Evolutionary conservation across 441 rosid genomes (phyloP), one percentile per base, ranked within the genome.

Genomic region (Rhodomyrtus psidioides): DNA sequence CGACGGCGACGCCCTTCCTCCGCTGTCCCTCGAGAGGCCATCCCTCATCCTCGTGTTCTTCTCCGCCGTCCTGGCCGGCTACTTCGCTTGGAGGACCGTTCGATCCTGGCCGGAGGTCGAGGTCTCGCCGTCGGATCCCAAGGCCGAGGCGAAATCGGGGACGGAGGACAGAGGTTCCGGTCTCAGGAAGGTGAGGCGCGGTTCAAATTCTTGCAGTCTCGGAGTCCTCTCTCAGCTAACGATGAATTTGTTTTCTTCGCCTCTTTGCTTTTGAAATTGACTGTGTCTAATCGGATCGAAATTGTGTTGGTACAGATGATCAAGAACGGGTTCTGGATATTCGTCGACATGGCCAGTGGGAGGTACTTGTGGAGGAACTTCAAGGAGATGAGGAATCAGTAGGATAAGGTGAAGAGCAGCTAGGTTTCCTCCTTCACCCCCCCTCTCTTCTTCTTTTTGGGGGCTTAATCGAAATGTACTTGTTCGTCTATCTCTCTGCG

Each of bases 261-360:
- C 10, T 51, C 76, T 82, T 19, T 9, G 4, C 53, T 79, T 4
- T 53, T 65, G 58, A 24, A 12, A 54, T 46, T 12, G 6, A 81
- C 56, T 8, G 84, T 14, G 42, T 42, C 26, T 53, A 23, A 53
- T 42, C 84, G 56, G 44, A 82, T 82, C n/a, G 59, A 54, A 28
- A 57, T 57, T 85, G 5, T 83, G 57, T 49, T 42, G 65, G 90
- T 88, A 62, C 95, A 97, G 99, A 89, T 84, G 90, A 88, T 92
- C 85, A 94, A 92, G 89, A 92, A 93, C 87, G 99, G 96, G 82
- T 96, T 96, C 92, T 97, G 98, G 99, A 93, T 91, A 85, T 95
- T 95, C 60, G 97, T 95, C n/a, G 98, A 97, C 90, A 96, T 97
- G 97, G 98, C 99, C 10, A 96, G 96, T 65, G 99, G 99, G 82